Evolutionary conservation across 1,139 yeast genomes (phyloP).

Genomic region (Casaregolazyma suthepensis): DNA sequence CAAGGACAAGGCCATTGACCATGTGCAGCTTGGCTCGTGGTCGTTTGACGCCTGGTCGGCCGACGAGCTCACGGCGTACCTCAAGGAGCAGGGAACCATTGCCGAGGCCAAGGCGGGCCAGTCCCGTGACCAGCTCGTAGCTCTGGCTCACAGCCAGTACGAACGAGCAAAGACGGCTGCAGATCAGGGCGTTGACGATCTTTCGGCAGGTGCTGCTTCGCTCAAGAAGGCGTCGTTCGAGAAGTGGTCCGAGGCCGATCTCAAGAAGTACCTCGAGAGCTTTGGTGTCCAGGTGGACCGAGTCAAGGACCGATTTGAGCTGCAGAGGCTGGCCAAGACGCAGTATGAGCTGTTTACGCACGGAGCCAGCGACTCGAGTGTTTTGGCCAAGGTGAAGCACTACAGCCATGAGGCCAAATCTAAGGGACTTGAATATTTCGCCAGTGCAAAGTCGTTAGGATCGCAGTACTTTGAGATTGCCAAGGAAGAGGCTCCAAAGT

Average conservation of each 20-base stretch:
- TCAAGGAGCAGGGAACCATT: constrained; percentile 33
- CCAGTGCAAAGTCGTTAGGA: not conserved
- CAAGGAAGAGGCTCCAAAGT: not conserved
- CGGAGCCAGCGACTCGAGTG: constrained; percentile 13
- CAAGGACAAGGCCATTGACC: constrained; percentile 39
- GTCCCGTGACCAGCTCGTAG: constrained; percentile 36
- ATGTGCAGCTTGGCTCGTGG: constrained; percentile 30
- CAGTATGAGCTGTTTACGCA: constrained; percentile 37
- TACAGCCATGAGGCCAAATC: constrained; percentile 5
- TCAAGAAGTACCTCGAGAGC: constrained; percentile 46
- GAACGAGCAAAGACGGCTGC: constrained; percentile 15
- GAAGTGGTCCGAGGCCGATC: constrained; percentile 50
- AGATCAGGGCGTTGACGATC: not conserved
- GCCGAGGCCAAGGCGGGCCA: constrained; percentile 32
- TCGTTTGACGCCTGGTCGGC: constrained; percentile 44
- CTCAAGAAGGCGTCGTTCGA: constrained; percentile 38
- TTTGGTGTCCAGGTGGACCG: constrained; percentile 42
- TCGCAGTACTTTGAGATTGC: not conserved
- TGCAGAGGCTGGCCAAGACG: constrained; percentile 42
- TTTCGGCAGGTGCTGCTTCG: constrained; percentile 4
- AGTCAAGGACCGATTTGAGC: constrained; percentile 38
- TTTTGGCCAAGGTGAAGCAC: constrained; percentile 2
- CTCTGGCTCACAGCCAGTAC: constrained; percentile 33
- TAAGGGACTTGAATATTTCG: not conserved
- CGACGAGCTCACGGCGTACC: constrained; percentile 39